Conservation (phyloP, 257 asterid species). For the Avicennia marina region DNA sequence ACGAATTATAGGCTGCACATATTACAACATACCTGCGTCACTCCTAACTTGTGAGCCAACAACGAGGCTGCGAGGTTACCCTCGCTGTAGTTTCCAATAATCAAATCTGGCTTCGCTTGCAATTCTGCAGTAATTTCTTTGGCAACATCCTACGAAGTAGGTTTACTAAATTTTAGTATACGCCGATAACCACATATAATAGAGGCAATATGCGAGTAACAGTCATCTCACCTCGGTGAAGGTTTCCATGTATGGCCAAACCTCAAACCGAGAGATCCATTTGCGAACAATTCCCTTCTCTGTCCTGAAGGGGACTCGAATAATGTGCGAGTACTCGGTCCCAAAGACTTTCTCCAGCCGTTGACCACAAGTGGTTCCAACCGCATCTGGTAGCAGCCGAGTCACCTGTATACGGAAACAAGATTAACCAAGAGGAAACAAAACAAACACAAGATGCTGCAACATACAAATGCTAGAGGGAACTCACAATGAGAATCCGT, state of each 20-base stretch:
- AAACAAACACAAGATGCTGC: too few species aligned
- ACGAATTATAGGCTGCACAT: too few species aligned
- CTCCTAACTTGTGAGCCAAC: conserved; percentile 70
- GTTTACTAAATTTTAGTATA: not conserved
- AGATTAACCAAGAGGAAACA: not conserved
- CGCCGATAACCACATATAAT: not conserved
- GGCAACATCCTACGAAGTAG: conserved; percentile 51
- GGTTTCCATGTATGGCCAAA: conserved; percentile 85
- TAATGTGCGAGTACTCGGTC: conserved; percentile 63
- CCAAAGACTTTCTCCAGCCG: conserved; percentile 71
- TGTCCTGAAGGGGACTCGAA: conserved; percentile 70
- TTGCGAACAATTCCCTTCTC: conserved; percentile 65
- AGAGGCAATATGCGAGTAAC: not conserved
- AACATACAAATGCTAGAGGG: not conserved
- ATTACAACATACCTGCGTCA: conserved; percentile 47
- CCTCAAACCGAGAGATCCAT: conserved; percentile 86
- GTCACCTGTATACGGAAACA: conserved; percentile 39
- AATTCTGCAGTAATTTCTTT: conserved; percentile 60
- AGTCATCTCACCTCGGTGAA: conserved; percentile 50
- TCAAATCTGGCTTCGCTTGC: conserved; percentile 66
- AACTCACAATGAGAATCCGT: conserved; percentile 58
- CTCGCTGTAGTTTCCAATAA: conserved; percentile 75
- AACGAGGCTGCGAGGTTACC: conserved; percentile 80
- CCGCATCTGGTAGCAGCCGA: conserved; percentile 73
- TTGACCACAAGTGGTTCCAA: conserved; percentile 78